Conservation (phyloP, 345 rosid species). For the Brassica rapa region DNA sequence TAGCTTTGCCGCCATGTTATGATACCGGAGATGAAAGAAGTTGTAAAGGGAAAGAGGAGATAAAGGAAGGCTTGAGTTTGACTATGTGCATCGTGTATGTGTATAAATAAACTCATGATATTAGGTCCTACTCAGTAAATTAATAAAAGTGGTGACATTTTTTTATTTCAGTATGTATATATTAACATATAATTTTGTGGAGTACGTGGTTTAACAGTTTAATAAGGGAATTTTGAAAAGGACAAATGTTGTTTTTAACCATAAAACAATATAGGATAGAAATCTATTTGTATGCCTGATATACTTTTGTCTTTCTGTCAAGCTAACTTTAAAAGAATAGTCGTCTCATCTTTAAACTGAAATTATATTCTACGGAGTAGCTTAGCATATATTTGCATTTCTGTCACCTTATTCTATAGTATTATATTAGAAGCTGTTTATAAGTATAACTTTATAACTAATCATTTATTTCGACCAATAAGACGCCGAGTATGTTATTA, state of each 20-base stretch:
- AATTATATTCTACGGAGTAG: background rate
- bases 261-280: background rate
- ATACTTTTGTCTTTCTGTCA: background rate
- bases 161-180: background rate
- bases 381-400: too few species aligned
- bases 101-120: background rate
- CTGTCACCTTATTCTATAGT: too few species aligned
- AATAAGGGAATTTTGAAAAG: background rate
- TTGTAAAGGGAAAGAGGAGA: constrained; percentile 16
- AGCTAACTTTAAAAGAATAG: background rate
- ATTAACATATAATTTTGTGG: background rate
- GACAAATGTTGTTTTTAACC: background rate
- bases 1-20: constrained; percentile 59
- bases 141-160: background rate
- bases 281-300: background rate
- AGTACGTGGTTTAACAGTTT: background rate
- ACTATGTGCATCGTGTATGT: too few species aligned
- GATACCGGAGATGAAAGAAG: constrained; percentile 2
- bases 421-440: background rate
- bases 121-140: background rate
- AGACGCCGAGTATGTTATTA: background rate
- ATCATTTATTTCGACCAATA: too few species aligned
- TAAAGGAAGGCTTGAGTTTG: constrained; percentile 13
- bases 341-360: background rate
- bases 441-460: background rate